Evolutionary conservation across 345 rosid genomes (phyloP).

Genomic region (Bruguiera gymnorhiza): DNA sequence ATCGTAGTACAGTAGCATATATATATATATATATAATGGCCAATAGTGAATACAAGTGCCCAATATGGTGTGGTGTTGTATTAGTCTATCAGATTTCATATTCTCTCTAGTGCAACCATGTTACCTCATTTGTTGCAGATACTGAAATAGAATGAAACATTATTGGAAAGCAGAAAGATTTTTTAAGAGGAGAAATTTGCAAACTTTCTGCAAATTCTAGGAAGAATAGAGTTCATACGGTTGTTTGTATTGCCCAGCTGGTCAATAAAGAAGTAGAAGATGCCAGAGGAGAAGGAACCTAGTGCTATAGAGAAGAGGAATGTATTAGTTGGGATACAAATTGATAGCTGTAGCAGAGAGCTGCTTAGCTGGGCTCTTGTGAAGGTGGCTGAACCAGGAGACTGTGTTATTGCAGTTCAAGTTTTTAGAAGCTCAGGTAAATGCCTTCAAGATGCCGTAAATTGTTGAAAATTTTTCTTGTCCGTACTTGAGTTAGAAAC

Average conservation of each 20-base stretch:
- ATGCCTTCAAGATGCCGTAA: neutral
- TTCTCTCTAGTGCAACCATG: neutral
- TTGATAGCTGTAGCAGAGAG: slow-evolving; percentile 61
- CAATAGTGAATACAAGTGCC: neutral
- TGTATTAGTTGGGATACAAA: slow-evolving; percentile 65
- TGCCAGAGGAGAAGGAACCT: slow-evolving; percentile 38
- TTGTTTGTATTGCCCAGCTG: slow-evolving; percentile 19
- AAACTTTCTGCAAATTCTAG: slow-evolving; percentile 23
- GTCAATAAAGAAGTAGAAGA: slow-evolving; percentile 16
- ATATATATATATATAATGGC: slow-evolving; percentile 4
- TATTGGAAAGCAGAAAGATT: slow-evolving; percentile 12
- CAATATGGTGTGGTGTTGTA: neutral
- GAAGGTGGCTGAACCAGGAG: slow-evolving; percentile 83
- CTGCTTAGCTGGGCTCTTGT: slow-evolving; percentile 75
- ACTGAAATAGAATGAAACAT: slow-evolving; percentile 14
- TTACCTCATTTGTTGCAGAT: slow-evolving; percentile 22
- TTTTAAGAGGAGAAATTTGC: slow-evolving; percentile 13
- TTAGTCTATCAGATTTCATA: neutral
- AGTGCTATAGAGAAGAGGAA: slow-evolving; percentile 39
- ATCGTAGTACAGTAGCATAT: slow-evolving; percentile 12
- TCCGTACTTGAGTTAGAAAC: neutral
- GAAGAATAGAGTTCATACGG: slow-evolving; percentile 1
- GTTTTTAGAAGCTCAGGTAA: slow-evolving; percentile 57
- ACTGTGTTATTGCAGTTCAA: slow-evolving; percentile 67
- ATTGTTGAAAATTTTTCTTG: neutral